phyloP scores from a whole-genome alignment of 805 yeast genomes.

The Myxozyma geophila region DNA sequence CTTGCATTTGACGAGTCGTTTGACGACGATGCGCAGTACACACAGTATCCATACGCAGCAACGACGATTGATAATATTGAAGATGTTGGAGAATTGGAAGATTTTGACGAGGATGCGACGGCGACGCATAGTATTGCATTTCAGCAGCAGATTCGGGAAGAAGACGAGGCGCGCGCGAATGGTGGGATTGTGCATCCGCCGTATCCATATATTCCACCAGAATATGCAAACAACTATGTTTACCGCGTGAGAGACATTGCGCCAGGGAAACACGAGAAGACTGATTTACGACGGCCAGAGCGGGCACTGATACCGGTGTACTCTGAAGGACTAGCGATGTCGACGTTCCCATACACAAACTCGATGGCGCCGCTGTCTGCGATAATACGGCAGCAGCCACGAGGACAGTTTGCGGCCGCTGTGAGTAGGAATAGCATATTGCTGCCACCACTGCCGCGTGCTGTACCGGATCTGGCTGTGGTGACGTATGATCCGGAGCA shows the following conservation, averaged over 20 bases:
- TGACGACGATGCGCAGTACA: conserved; percentile 13
- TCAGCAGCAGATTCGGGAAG: background rate
- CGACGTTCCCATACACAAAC: conserved; percentile 42
- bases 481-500: background rate
- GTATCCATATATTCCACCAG: background rate
- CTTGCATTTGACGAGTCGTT: conserved; percentile 9
- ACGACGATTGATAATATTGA: conserved; percentile 14
- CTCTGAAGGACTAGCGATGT: conserved; percentile 37
- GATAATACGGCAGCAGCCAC: conserved; percentile 28
- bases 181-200: conserved; percentile 24
- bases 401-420: conserved; percentile 30
- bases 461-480: conserved; percentile 2
- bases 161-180: conserved; percentile 4
- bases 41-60: background rate
- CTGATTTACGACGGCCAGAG: conserved; percentile 14
- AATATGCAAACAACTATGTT: conserved; percentile 15
- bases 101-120: conserved; percentile 21
- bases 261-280: conserved; percentile 15
- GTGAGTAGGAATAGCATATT: conserved; percentile 10
- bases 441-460: conserved; percentile 30
- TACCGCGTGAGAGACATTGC: conserved; percentile 25
- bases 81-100: conserved; percentile 9
- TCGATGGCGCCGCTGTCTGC: conserved; percentile 40
- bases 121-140: conserved; percentile 3
- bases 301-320: conserved; percentile 40